Percentiles rank a stretch among this genome's conserved stretches.
Conservation (phyloP, 139 green algal species). For the Asterochloris erici region DNA sequence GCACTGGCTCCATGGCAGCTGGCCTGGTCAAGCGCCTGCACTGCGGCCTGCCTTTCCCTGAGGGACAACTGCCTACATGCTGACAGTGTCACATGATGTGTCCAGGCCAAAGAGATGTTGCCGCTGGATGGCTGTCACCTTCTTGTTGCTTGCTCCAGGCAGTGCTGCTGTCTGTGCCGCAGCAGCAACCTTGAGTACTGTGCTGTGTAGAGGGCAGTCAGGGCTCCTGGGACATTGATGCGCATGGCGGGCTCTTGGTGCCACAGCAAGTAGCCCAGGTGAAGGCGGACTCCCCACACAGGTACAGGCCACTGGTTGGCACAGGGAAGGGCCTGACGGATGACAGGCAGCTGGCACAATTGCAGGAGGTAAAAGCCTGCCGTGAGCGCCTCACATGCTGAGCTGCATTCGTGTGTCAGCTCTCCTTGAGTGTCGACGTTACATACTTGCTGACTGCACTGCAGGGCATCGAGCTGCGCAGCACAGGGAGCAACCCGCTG, state of each 20-base stretch:
- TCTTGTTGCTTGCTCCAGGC: neutral
- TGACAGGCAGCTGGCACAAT: neutral
- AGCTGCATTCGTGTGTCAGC: neutral
- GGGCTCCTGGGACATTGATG: constrained; percentile 21
- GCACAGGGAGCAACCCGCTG: constrained; percentile 17
- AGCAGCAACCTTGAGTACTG: neutral
- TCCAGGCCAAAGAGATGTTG: neutral
- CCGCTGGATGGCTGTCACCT: neutral
- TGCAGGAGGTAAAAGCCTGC: neutral
- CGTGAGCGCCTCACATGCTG: neutral
- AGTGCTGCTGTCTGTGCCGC: too few species aligned
- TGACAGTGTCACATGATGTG: neutral
- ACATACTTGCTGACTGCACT: neutral
- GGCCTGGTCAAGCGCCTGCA: neutral
- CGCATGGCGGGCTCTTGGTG: neutral
- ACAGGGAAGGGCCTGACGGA: neutral
- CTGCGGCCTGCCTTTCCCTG: neutral
- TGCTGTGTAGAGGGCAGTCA: constrained; percentile 8
- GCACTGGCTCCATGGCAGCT: neutral
- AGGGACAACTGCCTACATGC: neutral
- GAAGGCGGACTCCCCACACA: neutral
- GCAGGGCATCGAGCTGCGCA: constrained; percentile 24
- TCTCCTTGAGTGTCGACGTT: neutral
- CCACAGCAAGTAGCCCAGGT: neutral
- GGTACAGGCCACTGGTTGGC: neutral